These are phyloP conservation scores for Cytidiella melzeri DNA, from an alignment of 768 basidiomycete genomes.

Conservation along the genomic window DNA sequence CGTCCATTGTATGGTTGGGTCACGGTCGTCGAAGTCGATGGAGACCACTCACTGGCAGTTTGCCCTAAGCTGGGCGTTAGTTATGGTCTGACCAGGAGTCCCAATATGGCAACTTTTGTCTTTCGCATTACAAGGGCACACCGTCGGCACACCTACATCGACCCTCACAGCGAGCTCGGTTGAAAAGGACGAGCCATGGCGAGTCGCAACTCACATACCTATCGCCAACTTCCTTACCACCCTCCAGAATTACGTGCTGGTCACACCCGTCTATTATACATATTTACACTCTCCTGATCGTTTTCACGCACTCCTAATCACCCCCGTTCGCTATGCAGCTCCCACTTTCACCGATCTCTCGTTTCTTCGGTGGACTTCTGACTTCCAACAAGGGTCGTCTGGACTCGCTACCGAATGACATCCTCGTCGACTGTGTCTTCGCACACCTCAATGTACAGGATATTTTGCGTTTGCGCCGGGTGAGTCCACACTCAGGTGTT, in stretches of 20 bases:
- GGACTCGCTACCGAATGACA: constrained; percentile 30
- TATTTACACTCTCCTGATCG: too few species aligned
- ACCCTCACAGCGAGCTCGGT: background rate
- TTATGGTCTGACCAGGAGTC: too few species aligned
- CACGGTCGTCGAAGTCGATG: too few species aligned
- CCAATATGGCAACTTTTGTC: too few species aligned
- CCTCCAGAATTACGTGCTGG: too few species aligned
- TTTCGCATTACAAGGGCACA: background rate
- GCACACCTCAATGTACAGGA: constrained; percentile 32
- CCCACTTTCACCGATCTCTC: background rate
- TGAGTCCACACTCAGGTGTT: constrained; percentile 17
- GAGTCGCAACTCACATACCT: too few species aligned
- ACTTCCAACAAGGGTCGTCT: constrained; percentile 3
- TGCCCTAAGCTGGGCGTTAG: too few species aligned
- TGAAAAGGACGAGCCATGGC: background rate
- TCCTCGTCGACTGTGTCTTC: constrained; percentile 33
- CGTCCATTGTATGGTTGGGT: too few species aligned
- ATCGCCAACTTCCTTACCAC: too few species aligned
- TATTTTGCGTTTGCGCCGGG: constrained; percentile 31
- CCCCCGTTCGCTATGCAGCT: background rate
- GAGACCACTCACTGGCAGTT: too few species aligned
- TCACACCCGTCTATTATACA: too few species aligned
- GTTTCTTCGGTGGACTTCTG: background rate
- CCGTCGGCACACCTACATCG: background rate
- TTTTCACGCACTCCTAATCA: too few species aligned